Percentiles rank a stretch among this genome's conserved stretches.
Evolutionary conservation across 345 rosid species (phyloP).

Genomic region (Citrus medica): DNA sequence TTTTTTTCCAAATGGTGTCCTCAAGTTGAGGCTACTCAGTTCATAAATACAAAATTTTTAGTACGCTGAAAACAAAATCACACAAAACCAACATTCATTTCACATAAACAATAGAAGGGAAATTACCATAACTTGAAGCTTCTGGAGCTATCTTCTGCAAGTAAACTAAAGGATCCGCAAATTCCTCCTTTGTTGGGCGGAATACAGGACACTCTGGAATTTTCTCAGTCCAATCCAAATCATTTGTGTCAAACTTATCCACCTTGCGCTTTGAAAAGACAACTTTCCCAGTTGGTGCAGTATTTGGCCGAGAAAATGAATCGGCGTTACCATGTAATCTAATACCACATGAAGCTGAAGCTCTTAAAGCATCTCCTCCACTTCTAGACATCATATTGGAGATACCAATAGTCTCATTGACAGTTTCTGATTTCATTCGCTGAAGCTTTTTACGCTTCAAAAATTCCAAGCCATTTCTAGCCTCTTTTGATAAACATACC

Average conservation of each 20-base stretch:
- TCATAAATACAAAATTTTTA: not conserved
- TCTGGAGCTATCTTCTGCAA: slow-evolving; percentile 90
- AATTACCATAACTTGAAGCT: slow-evolving; percentile 90
- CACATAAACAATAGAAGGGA: not conserved
- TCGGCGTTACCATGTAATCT: slow-evolving; percentile 52
- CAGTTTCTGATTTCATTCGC: slow-evolving; percentile 55
- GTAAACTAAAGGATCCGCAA: slow-evolving; percentile 92
- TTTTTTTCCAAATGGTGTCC: not conserved
- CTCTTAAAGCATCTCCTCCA: slow-evolving; percentile 82
- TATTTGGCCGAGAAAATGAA: slow-evolving; percentile 29
- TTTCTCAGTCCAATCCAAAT: slow-evolving; percentile 85
- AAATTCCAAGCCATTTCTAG: slow-evolving; percentile 61
- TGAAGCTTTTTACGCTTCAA: slow-evolving; percentile 87
- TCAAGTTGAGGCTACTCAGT: not conserved
- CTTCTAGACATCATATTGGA: slow-evolving; percentile 61
- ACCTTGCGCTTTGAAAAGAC: slow-evolving; percentile 56
- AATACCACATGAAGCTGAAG: slow-evolving; percentile 76
- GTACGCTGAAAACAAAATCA: not conserved
- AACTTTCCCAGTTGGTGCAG: slow-evolving; percentile 41
- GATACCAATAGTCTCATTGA: slow-evolving; percentile 36
- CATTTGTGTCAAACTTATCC: slow-evolving; percentile 66
- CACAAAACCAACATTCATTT: not conserved
- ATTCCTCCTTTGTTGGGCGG: slow-evolving; percentile 88
- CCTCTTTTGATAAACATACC: slow-evolving; percentile 68
- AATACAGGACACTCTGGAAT: slow-evolving; percentile 96